A percentile compares a stretch with the other conserved stretches of the same genome.
Conservation (phyloP, 495 filamentous ascomycete species). For the Coniosporium apollinis region DNA sequence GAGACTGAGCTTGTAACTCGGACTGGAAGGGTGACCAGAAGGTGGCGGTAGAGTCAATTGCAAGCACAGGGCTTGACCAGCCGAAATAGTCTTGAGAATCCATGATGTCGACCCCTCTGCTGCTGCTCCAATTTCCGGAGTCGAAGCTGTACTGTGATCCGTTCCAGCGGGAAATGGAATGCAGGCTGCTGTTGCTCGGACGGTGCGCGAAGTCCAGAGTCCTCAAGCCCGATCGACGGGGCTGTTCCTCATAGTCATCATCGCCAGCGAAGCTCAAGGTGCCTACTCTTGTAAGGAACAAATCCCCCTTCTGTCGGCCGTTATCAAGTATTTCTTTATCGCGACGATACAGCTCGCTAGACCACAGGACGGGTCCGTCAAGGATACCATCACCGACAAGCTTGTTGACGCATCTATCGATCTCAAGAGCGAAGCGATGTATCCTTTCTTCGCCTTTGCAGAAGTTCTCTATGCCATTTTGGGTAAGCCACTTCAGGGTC, state of each 20-base stretch:
- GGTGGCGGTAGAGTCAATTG: constrained; percentile 61
- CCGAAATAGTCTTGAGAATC: constrained; percentile 59
- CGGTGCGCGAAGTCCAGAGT: constrained; percentile 28
- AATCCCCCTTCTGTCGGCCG: constrained; percentile 36
- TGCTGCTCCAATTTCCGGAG: constrained; percentile 43
- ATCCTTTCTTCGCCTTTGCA: constrained; percentile 92
- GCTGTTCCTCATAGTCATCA: constrained; percentile 24
- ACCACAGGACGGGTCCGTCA: constrained; percentile 82
- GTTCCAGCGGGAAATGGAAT: constrained; percentile 36
- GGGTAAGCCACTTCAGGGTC: constrained; percentile 67
- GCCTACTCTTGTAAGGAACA: constrained; percentile 31
- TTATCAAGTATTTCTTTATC: constrained; percentile 66
- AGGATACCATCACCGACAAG: constrained; percentile 73
- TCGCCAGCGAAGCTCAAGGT: constrained; percentile 33
- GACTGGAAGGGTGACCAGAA: constrained; percentile 71
- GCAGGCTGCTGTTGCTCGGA: constrained; percentile 30
- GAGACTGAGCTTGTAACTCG: constrained; percentile 36
- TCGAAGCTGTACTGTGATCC: constrained; percentile 49
- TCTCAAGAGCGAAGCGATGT: constrained; percentile 82
- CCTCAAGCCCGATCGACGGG: constrained; percentile 21
- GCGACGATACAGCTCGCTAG: constrained; percentile 69
- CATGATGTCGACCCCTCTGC: constrained; percentile 36
- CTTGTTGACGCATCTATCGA: constrained; percentile 73
- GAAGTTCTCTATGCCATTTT: constrained; percentile 76
- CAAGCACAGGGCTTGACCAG: constrained; percentile 47